A percentile compares a stretch with the other conserved stretches of the same genome.
These are phyloP conservation scores for Rosellinia necatrix DNA, from an alignment of 2,329 filamentous ascomycete genomes.

Conservation along the genomic window DNA sequence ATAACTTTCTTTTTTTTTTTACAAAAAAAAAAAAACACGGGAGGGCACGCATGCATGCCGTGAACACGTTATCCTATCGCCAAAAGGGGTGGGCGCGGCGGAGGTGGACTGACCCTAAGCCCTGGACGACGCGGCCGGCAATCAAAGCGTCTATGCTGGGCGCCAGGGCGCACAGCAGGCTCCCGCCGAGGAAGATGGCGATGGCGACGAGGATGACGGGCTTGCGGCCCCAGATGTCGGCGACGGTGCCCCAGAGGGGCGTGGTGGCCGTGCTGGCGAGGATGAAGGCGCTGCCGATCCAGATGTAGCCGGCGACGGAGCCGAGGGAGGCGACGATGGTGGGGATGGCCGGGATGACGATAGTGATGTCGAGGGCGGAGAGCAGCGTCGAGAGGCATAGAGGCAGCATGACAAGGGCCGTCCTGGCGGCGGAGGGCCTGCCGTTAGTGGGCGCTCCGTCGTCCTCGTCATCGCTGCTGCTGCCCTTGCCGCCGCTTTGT, in stretches of 20 bases:
- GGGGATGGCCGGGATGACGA: conserved; percentile 65
- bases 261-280: conserved; percentile 69
- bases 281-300: conserved; percentile 77
- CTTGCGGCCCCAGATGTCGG: conserved; percentile 63
- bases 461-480: not conserved
- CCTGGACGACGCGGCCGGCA: conserved; percentile 51
- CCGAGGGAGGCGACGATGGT: conserved; percentile 63
- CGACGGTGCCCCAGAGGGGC: conserved; percentile 71
- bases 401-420: conserved; percentile 44
- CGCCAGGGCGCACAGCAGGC: conserved; percentile 53
- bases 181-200: conserved; percentile 57
- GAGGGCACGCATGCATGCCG: too few species aligned
- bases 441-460: not conserved
- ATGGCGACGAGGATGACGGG: conserved; percentile 54
- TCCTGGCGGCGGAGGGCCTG: conserved; percentile 6
- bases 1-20: too few species aligned
- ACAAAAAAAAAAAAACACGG: too few species aligned
- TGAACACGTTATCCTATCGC: not conserved
- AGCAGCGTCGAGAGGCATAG: conserved; percentile 51
- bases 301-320: conserved; percentile 71
- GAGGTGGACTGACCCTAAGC: conserved; percentile 48
- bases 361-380: conserved; percentile 57
- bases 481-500: not conserved
- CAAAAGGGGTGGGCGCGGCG: not conserved
- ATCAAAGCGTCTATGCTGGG: conserved; percentile 54